Evolutionary conservation across 2,329 filamentous ascomycete species (phyloP), one percentile per base, ranked within the genome.

Genomic region (Aphanocladium album): DNA sequence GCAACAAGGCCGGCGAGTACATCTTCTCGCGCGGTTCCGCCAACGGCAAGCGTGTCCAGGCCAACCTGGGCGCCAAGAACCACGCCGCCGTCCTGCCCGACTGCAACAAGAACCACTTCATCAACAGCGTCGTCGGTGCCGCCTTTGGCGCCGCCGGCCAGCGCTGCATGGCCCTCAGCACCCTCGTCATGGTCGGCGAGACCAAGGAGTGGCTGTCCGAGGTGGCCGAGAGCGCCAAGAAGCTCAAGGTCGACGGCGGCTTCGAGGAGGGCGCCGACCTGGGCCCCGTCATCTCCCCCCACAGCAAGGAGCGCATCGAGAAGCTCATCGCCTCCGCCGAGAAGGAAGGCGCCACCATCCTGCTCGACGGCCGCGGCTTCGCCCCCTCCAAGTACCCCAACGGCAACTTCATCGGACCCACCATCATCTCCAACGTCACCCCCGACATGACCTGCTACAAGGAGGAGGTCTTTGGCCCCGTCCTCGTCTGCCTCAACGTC

Each of bases 1-100:
- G 88, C 76, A 95, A 95, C 81, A 90, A 91, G 80, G 91, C 90
- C 8, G 90, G 90, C 70, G 89, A 93, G 77, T 95, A 95, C 79
- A 95, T 95, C 74, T 95, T 87, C 76, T 76, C 80, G 60, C 85
- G 89, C 60, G 90, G 86, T 35, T 91, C 89, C 1, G 90, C 89
- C 70, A 91, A 93, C 69, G 90, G 91, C 70, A 95, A 95, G 83
- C 88, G 90, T 69, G 89, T 93, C 35, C 91, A 95, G 78, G 90
- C 90, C 73, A 95, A 95, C 77, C 78, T 95, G 63, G 91, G 90
- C 45, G 90, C 90, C 66, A 95, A 95, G 83, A 95, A 95, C 81
- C 90, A 95, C 74, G 90, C 90, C 30, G 89, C 89, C 57, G 87
- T 95, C 33, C 83, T 93, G 63, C 90, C 90, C 19, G 90, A 95